These are phyloP conservation scores for Huntiella omanensis DNA, from an alignment of 2,329 filamentous ascomycete species.

Conservation along the genomic window DNA sequence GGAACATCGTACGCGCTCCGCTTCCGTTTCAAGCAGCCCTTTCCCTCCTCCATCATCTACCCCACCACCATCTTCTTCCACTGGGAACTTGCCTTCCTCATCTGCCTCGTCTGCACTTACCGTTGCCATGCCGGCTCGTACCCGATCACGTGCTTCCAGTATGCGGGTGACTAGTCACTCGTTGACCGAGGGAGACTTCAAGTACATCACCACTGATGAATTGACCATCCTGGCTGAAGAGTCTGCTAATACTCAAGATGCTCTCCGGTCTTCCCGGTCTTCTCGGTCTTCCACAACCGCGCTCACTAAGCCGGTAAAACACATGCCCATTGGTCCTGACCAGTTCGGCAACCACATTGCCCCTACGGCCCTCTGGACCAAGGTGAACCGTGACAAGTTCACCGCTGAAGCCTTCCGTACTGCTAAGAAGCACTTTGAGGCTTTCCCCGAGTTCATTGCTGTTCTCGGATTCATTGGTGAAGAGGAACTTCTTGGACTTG, in stretches of 20 bases:
- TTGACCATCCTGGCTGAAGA: background rate
- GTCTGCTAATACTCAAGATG: background rate
- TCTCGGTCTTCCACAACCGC: slow-evolving; percentile 2
- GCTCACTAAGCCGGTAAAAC: background rate
- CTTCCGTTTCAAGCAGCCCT: slow-evolving; percentile 6
- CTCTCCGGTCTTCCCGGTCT: slow-evolving; percentile 1
- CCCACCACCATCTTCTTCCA: background rate
- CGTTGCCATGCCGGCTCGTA: slow-evolving; percentile 1
- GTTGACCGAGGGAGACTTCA: slow-evolving; percentile 3
- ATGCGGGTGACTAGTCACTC: slow-evolving; percentile 6
- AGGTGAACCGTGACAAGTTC: slow-evolving; percentile 33
- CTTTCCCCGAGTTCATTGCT: slow-evolving; percentile 39
- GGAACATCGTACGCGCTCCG: background rate
- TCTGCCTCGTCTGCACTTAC: background rate
- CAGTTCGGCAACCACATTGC: slow-evolving; percentile 36
- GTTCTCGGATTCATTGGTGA: slow-evolving; percentile 35
- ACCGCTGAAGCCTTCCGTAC: slow-evolving; percentile 38
- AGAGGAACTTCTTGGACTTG: slow-evolving; percentile 25
- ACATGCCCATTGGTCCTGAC: slow-evolving; percentile 33
- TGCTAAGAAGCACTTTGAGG: slow-evolving; percentile 40
- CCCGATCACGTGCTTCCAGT: slow-evolving; percentile 5
- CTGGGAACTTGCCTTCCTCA: background rate
- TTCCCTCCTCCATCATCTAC: background rate
- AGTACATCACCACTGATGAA: slow-evolving; percentile 8
- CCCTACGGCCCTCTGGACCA: slow-evolving; percentile 39